Evolutionary conservation across 2,329 filamentous ascomycete genomes (phyloP), one percentile per base, ranked within the genome.

Genomic region (Proliferodiscus dingleyae): DNA sequence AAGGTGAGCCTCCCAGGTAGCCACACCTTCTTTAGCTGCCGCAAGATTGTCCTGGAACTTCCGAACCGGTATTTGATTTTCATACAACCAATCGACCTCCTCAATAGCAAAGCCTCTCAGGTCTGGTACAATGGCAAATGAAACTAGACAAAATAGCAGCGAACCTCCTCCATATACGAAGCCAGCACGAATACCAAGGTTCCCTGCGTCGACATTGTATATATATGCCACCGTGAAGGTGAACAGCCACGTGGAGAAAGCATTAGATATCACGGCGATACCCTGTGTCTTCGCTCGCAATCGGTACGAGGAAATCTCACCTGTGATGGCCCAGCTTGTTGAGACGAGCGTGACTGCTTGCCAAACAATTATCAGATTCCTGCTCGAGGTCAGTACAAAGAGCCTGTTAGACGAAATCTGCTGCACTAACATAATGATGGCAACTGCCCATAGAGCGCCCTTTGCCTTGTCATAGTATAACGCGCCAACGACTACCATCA

Each of bases 401-500:
- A n/a, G n/a, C n/a, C 26, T 5, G 24, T 13, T 16, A 37, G 16
- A 6, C 41, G 19, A 18, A 16, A 37, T 36, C 13, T n/a, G 13
- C 10, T 15, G 11, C n/a, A 43, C 47, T 28, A 38, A 51, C 43
- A 53, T 49, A 18, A 55, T 33, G 32, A 56, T 43, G 18, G 53
- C 51, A 29, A 56, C 42, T 24, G 42, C 51, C 51, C 53, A 56
- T 9, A 56, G 24, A 22, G 49, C 53, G 3, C 42, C 51, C 19
- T 53, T 48, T 19, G 39, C 34, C 9, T 45, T 30, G 10, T 40
- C 29, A 28, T 54, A 56, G 22, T 53, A 50, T 3, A 56, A 41
- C 9, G 44, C 47, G 18, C 89, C 89, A 64, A 94, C 83, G 63
- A 89, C 71, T 57, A 93, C 70, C 4, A 95, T 77, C 81, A 93